These are phyloP conservation scores for Balansia obtecta DNA, from an alignment of 2,329 filamentous ascomycete species.

Conservation along the genomic window DNA sequence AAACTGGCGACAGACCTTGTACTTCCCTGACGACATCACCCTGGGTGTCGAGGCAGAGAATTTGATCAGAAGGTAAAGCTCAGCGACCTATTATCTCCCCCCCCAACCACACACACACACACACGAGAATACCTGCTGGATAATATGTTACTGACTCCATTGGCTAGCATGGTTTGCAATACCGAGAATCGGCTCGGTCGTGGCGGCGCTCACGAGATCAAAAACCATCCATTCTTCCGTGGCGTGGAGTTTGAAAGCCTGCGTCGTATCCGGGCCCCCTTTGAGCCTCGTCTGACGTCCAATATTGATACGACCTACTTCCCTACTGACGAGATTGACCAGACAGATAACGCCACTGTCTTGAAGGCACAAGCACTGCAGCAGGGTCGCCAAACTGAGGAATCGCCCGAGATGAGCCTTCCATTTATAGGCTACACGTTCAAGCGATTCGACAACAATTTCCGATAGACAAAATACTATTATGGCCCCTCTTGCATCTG, in stretches of 20 bases:
- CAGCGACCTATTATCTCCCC: neutral
- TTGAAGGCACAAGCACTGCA: conserved; percentile 74
- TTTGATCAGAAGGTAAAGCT: conserved; percentile 71
- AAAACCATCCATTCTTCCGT: conserved; percentile 88
- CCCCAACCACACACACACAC: too few relatives aligned
- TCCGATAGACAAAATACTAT: conserved; percentile 29
- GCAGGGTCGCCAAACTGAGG: conserved; percentile 52
- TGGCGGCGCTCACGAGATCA: conserved; percentile 82
- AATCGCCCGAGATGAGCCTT: conserved; percentile 87
- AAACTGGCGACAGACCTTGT: conserved; percentile 90
- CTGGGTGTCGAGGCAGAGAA: conserved; percentile 82
- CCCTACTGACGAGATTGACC: conserved; percentile 95
- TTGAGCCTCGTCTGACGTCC: conserved; percentile 85
- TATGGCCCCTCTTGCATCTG: neutral
- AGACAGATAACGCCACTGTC: conserved; percentile 83
- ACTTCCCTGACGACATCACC: conserved; percentile 92
- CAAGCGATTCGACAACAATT: conserved; percentile 81
- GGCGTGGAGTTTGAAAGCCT: conserved; percentile 92
- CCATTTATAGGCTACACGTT: conserved; percentile 62
- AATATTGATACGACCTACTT: conserved; percentile 98
- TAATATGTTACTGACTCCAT: neutral
- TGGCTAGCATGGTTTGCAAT: conserved; percentile 77
- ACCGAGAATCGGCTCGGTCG: conserved; percentile 83
- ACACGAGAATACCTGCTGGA: neutral
- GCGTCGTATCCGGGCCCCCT: conserved; percentile 85